Conservation (phyloP, 2,329 filamentous ascomycete species). For the Cadophora malorum region DNA sequence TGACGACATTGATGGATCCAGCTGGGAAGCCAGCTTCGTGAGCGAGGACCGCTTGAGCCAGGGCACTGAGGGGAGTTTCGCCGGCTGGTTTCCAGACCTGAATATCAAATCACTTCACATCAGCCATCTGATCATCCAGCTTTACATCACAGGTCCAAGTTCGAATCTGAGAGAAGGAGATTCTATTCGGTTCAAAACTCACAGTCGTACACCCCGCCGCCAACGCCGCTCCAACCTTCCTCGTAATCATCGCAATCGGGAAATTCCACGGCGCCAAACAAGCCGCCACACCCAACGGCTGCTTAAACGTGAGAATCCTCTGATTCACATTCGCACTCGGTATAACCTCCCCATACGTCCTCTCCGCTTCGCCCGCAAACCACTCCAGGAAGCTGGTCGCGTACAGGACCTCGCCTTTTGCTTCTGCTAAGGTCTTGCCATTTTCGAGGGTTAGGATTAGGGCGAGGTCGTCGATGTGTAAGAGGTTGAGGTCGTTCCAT, state of each 20-base stretch:
- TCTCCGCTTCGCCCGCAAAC: conserved; percentile 59
- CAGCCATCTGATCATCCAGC: too few species aligned
- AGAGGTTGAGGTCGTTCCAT: conserved; percentile 71
- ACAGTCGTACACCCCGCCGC: conserved; percentile 83
- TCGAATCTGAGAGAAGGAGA: too few species aligned
- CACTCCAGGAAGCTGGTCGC: conserved; percentile 67
- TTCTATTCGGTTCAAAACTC: not conserved
- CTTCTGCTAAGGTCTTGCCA: conserved; percentile 68
- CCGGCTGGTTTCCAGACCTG: conserved; percentile 86
- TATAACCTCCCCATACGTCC: conserved; percentile 32
- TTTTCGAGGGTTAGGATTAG: conserved; percentile 73
- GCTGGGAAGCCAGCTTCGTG: conserved; percentile 77
- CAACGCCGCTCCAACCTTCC: conserved; percentile 65
- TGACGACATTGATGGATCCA: conserved; percentile 74
- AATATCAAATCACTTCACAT: conserved; percentile 36
- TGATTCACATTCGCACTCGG: conserved; percentile 22
- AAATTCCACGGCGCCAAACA: conserved; percentile 54
- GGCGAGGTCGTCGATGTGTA: conserved; percentile 66
- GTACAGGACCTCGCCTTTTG: conserved; percentile 64
- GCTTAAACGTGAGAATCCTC: conserved; percentile 31
- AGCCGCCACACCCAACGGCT: conserved; percentile 36
- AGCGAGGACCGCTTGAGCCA: conserved; percentile 77
- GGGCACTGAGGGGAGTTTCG: conserved; percentile 73
- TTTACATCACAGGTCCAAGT: too few species aligned
- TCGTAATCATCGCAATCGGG: conserved; percentile 56